Percentiles rank a stretch among this genome's conserved stretches.
Conservation (phyloP, 2,329 filamentous ascomycete species). For the Daldinia sp. region DNA sequence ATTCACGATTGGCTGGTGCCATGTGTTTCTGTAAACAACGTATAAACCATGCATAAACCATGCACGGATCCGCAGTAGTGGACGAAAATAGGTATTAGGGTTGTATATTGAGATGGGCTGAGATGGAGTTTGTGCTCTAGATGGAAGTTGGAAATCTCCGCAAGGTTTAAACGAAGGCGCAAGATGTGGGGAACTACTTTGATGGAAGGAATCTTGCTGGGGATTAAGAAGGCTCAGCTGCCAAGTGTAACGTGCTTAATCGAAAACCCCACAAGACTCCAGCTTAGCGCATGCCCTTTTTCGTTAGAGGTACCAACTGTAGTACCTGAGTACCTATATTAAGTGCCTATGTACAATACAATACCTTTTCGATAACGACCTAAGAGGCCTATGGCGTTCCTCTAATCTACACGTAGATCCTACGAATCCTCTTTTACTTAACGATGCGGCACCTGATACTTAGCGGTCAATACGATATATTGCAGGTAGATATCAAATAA, state of each 20-base stretch:
- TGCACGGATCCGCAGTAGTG: too few species aligned
- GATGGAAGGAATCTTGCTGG: not conserved
- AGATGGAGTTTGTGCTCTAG: not conserved
- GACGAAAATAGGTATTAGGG: not conserved
- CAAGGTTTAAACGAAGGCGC: not conserved
- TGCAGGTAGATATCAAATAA: too few species aligned
- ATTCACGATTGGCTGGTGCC: not conserved
- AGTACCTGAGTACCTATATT: too few species aligned
- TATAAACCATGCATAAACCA: not conserved
- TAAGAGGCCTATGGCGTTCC: not conserved
- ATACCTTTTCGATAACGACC: too few species aligned
- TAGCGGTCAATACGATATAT: not conserved
- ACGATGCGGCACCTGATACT: not conserved
- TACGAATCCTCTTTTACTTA: not conserved
- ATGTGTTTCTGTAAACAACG: not conserved
- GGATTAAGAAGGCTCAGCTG: conserved; percentile 1
- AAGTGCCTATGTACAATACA: too few species aligned
- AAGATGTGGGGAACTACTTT: too few species aligned
- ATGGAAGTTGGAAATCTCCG: not conserved
- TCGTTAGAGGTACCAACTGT: too few species aligned
- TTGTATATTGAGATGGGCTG: not conserved
- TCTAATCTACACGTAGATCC: not conserved
- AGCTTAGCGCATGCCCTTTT: not conserved
- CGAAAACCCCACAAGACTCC: not conserved
- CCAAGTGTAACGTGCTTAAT: not conserved